These are phyloP conservation scores for Diutina siamensis DNA, from an alignment of 1,139 yeast genomes.

Conservation along the genomic window DNA sequence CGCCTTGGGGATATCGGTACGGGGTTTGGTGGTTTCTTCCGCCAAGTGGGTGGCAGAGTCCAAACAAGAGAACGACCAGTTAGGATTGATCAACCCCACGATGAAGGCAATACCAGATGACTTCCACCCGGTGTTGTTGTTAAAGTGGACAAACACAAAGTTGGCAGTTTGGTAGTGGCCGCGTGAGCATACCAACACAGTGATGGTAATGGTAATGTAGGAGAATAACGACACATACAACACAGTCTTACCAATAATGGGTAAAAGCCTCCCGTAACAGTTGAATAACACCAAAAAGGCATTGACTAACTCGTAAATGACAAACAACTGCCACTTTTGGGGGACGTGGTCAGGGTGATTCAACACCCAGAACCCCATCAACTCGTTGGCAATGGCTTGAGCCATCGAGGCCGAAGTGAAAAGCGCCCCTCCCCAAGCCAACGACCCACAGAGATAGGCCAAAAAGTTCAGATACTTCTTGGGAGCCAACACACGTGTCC, in stretches of 20 bases:
- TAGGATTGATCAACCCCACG: conserved; percentile 56
- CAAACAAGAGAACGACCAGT: conserved; percentile 59
- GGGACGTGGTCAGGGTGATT: conserved; percentile 32
- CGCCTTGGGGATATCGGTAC: conserved; percentile 49
- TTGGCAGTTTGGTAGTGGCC: conserved; percentile 44
- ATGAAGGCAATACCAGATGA: conserved; percentile 50
- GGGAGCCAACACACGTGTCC: conserved; percentile 48
- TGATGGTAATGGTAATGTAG: conserved; percentile 41
- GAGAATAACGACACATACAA: conserved; percentile 44
- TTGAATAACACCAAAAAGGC: conserved; percentile 37
- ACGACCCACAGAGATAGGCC: conserved; percentile 43
- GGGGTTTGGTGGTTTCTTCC: conserved; percentile 51
- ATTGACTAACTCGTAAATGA: conserved; percentile 29
- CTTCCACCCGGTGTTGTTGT: conserved; percentile 58
- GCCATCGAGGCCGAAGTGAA: conserved; percentile 48
- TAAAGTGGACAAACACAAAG: conserved; percentile 51
- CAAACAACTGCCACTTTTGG: conserved; percentile 41
- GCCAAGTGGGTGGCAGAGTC: conserved; percentile 67
- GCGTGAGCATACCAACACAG: conserved; percentile 43
- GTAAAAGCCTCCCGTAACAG: conserved; percentile 46
- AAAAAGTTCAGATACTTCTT: conserved; percentile 32
- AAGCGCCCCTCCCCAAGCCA: conserved; percentile 48
- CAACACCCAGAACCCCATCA: conserved; percentile 40
- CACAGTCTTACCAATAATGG: conserved; percentile 39
- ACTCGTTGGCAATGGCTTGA: conserved; percentile 34